Conservation (phyloP, 768 basidiomycete genomes). For the Russula emetica region DNA sequence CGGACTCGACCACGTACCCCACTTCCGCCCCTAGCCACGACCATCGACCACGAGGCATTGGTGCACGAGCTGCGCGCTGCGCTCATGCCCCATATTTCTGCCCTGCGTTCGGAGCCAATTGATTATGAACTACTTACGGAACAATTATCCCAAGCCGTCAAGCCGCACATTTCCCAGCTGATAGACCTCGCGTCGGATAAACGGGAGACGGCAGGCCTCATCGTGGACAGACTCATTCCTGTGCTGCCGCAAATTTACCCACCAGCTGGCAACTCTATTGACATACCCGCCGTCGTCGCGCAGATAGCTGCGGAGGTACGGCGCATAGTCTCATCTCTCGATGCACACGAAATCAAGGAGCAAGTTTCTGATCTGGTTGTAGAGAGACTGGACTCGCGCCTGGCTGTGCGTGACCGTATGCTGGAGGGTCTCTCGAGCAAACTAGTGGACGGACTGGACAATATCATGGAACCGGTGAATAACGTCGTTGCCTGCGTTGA, state of each 20-base stretch:
- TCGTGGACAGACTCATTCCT: slow-evolving; percentile 68
- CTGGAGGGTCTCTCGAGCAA: slow-evolving; percentile 54
- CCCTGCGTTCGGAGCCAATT: slow-evolving; percentile 59
- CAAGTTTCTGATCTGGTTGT: slow-evolving; percentile 86
- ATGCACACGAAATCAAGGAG: slow-evolving; percentile 84
- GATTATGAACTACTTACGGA: slow-evolving; percentile 76
- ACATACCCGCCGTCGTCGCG: slow-evolving; percentile 52
- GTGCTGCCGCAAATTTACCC: slow-evolving; percentile 47
- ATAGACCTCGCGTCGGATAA: slow-evolving; percentile 88
- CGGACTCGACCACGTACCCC: slow-evolving; percentile 40
- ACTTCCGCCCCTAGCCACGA: slow-evolving; percentile 1
- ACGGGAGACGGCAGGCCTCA: slow-evolving; percentile 78
- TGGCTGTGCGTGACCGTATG: slow-evolving; percentile 70
- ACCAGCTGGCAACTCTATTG: slow-evolving; percentile 35
- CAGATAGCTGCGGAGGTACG: slow-evolving; percentile 68
- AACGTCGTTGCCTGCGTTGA: slow-evolving; percentile 42
- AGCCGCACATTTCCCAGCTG: slow-evolving; percentile 82
- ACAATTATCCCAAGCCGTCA: slow-evolving; percentile 77
- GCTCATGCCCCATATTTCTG: slow-evolving; percentile 56
- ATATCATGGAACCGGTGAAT: slow-evolving; percentile 41
- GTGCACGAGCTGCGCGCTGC: slow-evolving; percentile 56
- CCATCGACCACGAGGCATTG: slow-evolving; percentile 50
- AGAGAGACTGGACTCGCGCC: slow-evolving; percentile 74
- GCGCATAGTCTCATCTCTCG: slow-evolving; percentile 66
- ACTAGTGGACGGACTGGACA: slow-evolving; percentile 51